Evolutionary conservation across 805 yeast species (phyloP).

Genomic region (Candida anglica): DNA sequence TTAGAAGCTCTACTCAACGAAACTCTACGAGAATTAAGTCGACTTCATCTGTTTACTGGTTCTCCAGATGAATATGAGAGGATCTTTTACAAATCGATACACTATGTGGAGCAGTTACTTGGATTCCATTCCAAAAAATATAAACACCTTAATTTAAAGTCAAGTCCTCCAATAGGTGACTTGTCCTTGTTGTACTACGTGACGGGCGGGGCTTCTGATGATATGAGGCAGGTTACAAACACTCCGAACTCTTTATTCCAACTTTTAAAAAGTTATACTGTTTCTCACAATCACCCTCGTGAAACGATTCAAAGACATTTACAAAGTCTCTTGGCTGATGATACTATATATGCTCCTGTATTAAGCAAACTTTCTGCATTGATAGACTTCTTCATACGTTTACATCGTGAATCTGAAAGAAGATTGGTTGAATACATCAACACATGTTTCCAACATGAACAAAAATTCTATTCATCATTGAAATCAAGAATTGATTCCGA

Average conservation of each 20-base stretch:
- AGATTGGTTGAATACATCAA: slow-evolving; percentile 2
- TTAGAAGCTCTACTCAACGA: neutral
- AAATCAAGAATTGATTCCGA: slow-evolving; percentile 12
- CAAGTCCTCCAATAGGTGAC: too few species aligned
- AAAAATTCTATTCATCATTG: slow-evolving; percentile 11
- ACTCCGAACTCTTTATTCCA: too few species aligned
- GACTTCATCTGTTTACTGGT: neutral
- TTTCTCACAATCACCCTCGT: too few species aligned
- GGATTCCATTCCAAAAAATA: too few species aligned
- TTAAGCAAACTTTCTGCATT: slow-evolving; percentile 2
- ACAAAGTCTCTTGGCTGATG: too few species aligned
- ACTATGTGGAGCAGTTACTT: too few species aligned
- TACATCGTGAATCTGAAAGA: slow-evolving; percentile 3
- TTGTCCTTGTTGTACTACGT: too few species aligned
- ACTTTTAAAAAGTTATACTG: too few species aligned
- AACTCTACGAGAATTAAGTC: neutral
- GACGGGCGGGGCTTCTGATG: too few species aligned
- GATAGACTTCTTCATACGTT: slow-evolving; percentile 2
- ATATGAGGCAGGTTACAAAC: too few species aligned
- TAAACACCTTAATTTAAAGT: too few species aligned
- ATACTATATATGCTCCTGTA: slow-evolving; percentile 2
- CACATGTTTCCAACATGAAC: slow-evolving; percentile 17
- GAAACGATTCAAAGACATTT: too few species aligned
- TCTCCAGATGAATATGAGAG: neutral
- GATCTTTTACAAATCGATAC: neutral